phyloP scores from a whole-genome alignment of 2,329 filamentous ascomycete genomes.

The Nemania diffusa region DNA sequence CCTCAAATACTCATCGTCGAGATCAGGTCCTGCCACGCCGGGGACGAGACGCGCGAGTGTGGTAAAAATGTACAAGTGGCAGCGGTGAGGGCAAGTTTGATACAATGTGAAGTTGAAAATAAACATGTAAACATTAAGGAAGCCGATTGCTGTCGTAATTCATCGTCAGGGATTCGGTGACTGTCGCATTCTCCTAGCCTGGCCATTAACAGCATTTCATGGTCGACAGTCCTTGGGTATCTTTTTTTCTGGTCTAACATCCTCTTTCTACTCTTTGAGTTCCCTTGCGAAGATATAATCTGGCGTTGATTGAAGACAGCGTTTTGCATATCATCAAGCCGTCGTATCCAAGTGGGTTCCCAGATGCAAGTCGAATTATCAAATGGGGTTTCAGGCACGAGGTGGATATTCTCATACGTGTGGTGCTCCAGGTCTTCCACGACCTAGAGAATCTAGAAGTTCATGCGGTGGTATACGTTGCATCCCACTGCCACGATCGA shows the following conservation, averaged over 20 bases:
- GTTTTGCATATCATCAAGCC: slow-evolving; percentile 21
- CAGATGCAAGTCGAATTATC: slow-evolving; percentile 8
- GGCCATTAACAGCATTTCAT: slow-evolving; percentile 32
- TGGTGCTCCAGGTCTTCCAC: slow-evolving; percentile 60
- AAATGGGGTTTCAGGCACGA: slow-evolving; percentile 15
- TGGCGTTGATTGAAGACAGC: slow-evolving; percentile 19
- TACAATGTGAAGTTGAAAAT: slow-evolving; percentile 43
- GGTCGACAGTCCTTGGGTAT: slow-evolving; percentile 42
- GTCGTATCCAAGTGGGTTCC: slow-evolving; percentile 35
- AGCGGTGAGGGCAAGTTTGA: slow-evolving; percentile 41
- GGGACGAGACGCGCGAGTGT: slow-evolving; percentile 45
- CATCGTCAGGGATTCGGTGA: slow-evolving; percentile 29
- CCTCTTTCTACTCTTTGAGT: slow-evolving; percentile 23
- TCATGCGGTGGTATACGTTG: slow-evolving; percentile 70
- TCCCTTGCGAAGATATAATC: slow-evolving; percentile 22
- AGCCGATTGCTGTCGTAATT: slow-evolving; percentile 32
- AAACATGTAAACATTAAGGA: slow-evolving; percentile 51
- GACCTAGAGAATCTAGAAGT: slow-evolving; percentile 64
- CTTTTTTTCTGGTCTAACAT: slow-evolving; percentile 37
- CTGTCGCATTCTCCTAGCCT: slow-evolving; percentile 34
- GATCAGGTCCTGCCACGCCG: slow-evolving; percentile 38
- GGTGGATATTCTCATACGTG: slow-evolving; percentile 55
- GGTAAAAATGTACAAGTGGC: slow-evolving; percentile 47
- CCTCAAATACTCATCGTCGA: slow-evolving; percentile 28
- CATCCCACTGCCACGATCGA: slow-evolving; percentile 68